Evolutionary conservation across 139 green algal genomes (phyloP), one percentile per base, ranked within the genome.

Genomic region (Desmodesmus armatus): DNA sequence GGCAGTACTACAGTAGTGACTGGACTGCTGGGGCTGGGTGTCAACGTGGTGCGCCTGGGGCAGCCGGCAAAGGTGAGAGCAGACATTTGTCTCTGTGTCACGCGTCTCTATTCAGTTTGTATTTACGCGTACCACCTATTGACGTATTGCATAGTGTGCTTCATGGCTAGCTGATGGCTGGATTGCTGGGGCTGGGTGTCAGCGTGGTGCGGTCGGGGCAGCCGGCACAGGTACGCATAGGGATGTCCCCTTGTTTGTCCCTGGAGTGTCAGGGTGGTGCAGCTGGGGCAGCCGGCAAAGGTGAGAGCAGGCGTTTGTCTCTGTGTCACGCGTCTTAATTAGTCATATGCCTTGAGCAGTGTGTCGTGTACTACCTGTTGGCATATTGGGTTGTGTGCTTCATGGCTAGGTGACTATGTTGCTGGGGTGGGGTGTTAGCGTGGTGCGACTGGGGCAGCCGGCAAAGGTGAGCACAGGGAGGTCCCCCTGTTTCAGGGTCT

Each of bases 211-310:
- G 92, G 1, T 43, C 94, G 77, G 92, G 92, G 7, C 89, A 93
- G 75, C 92, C 92, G 3, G 92, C 69, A 17, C 93, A 94, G 82
- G 85, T 91, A 66, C 21, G 73, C 39, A 37, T 1, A 29, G 25
- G n/a, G 17, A 53, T 53, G 31, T 6, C 17, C 6, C 17, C 63
- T 74, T 27, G 60, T n/a, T 84, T 15, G 62, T 82, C 17, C 15
- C 17, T 13, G 13, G 51, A 83, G 89, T 7, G 55, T 90, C 0
- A 39, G 66, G 29, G 84, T 92, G 23, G 89, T 93, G n/a, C 65
- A 91, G 1, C 49, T 95, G 77, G 92, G 92, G 7, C 89, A 93
- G 75, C 92, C 92, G 3, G 92, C 69, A 17, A 94, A 94, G 82
- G 85, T 91, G 74, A 37, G 73, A 21, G 69, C 5, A 29, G 25